These are phyloP conservation scores for Clonostachys chloroleuca DNA, from an alignment of 2,329 filamentous ascomycete species.

Conservation along the genomic window DNA sequence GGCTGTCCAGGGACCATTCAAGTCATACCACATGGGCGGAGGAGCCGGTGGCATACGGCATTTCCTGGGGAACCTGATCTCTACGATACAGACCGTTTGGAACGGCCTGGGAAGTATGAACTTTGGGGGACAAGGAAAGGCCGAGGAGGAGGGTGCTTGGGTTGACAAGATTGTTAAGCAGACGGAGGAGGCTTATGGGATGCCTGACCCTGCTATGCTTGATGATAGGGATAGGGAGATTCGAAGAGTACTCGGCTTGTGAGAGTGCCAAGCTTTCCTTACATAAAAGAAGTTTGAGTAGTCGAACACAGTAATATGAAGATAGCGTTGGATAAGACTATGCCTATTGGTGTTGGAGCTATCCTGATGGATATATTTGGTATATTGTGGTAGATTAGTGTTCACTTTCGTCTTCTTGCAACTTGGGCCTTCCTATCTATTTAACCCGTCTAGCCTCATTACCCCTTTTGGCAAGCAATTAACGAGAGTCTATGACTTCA, in stretches of 20 bases:
- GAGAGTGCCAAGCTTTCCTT: too few relatives aligned
- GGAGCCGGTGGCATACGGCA: slow-evolving; percentile 9
- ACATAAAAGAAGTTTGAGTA: too few relatives aligned
- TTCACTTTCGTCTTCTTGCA: too few relatives aligned
- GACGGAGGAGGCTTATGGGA: slow-evolving; percentile 1
- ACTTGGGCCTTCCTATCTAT: too few relatives aligned
- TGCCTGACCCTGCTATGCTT: not conserved
- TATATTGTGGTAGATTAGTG: too few relatives aligned
- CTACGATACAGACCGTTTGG: not conserved
- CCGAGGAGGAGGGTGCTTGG: not conserved
- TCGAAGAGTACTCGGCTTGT: not conserved
- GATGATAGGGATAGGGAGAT: not conserved
- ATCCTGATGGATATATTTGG: too few relatives aligned
- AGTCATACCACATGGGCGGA: slow-evolving; percentile 11
- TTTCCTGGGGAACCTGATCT: slow-evolving; percentile 8
- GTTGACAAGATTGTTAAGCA: not conserved
- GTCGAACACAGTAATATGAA: too few relatives aligned
- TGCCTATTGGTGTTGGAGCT: too few relatives aligned
- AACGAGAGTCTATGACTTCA: too few relatives aligned
- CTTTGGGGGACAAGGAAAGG: not conserved
- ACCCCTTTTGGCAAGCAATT: too few relatives aligned
- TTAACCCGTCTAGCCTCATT: too few relatives aligned
- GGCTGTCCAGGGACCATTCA: slow-evolving; percentile 12
- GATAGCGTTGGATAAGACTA: too few relatives aligned
- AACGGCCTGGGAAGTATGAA: not conserved